Conservation (phyloP, 352 stramenopile genomes). For the Phytopythium mirpurense region DNA sequence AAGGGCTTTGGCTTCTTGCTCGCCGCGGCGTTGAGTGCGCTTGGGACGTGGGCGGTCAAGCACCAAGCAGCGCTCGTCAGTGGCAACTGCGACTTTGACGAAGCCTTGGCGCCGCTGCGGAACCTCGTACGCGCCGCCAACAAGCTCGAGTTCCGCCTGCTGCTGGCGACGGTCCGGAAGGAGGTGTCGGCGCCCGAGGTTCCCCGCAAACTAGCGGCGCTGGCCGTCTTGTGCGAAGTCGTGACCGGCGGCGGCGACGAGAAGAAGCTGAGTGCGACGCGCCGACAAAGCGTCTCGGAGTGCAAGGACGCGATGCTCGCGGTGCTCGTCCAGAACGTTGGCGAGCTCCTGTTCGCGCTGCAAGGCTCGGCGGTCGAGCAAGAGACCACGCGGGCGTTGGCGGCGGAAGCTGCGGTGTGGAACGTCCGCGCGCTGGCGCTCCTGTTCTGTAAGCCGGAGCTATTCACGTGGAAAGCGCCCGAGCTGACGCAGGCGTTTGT, state of each 20-base stretch:
- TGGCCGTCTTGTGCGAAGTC: conserved; percentile 49
- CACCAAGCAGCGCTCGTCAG: conserved; percentile 4
- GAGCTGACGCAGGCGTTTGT: conserved; percentile 68
- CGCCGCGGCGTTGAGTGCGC: conserved; percentile 32
- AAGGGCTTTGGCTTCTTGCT: conserved; percentile 52
- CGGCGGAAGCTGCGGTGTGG: conserved; percentile 29
- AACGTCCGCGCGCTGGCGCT: conserved; percentile 60
- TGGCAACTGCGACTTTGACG: background rate
- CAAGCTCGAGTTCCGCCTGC: conserved; percentile 66
- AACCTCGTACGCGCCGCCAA: conserved; percentile 49
- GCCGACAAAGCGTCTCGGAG: conserved; percentile 42
- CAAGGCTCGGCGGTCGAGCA: background rate
- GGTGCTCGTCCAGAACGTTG: conserved; percentile 40
- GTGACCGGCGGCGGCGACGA: conserved; percentile 36
- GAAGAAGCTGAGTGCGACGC: conserved; percentile 44
- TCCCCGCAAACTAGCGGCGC: conserved; percentile 39
- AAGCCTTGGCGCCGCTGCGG: conserved; percentile 19
- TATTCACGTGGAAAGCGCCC: conserved; percentile 73
- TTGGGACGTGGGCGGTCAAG: conserved; percentile 4
- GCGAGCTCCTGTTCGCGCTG: conserved; percentile 20
- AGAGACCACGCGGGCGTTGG: background rate
- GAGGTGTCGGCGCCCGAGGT: conserved; percentile 36
- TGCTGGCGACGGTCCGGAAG: conserved; percentile 48
- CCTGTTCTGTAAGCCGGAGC: conserved; percentile 69
- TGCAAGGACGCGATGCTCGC: conserved; percentile 47